A percentile compares a stretch with the other conserved stretches of the same genome.
phyloP scores from a whole-genome alignment of 495 filamentous ascomycete genomes.

The Tuber microsphaerosporum region DNA sequence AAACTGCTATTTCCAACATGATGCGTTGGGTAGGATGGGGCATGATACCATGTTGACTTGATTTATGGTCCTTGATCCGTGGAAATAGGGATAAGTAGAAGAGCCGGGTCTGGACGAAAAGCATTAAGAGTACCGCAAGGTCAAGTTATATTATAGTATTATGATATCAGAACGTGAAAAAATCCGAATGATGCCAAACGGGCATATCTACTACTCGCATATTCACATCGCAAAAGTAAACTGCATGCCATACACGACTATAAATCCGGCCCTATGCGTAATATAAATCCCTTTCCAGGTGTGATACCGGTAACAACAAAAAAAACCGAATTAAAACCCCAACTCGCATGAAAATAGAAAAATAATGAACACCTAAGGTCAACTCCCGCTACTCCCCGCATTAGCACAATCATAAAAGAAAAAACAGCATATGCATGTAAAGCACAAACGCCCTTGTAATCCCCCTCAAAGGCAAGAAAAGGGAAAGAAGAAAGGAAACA shows the following conservation, averaged over 20 bases:
- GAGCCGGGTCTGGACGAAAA: neutral
- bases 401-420: neutral
- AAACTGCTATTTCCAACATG: too few relatives aligned
- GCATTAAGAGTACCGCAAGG: neutral
- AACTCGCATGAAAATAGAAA: neutral
- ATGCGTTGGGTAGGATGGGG: slow-evolving; percentile 5
- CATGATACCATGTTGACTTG: slow-evolving; percentile 5
- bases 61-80: neutral
- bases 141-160: neutral
- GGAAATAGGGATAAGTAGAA: neutral
- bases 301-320: neutral
- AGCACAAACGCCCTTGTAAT: neutral
- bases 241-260: neutral
- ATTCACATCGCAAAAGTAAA: neutral
- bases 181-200: neutral
- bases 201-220: neutral
- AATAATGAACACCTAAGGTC: neutral
- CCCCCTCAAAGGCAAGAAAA: neutral
- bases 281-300: neutral
- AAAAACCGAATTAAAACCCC: neutral
- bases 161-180: neutral
- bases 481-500: neutral
- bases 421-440: neutral
- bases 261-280: neutral
- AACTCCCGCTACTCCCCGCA: neutral